Conservation (phyloP, 371 early-diverging fungal genomes). For the Apophysomyces variabilis region DNA sequence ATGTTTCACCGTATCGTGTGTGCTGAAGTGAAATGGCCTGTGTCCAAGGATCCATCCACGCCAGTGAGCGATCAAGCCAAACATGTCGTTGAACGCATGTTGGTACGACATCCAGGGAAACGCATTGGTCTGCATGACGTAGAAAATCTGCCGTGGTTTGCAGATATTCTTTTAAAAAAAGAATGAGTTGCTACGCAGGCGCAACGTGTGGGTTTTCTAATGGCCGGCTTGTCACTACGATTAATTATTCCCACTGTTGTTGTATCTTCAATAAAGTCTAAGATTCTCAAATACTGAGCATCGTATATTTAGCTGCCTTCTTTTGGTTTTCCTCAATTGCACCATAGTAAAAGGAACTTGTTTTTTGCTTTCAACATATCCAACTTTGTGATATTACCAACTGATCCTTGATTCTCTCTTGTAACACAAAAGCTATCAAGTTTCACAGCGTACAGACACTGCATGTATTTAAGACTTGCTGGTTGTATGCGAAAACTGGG, state of each 20-base stretch:
- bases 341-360: not conserved
- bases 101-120: constrained; percentile 44
- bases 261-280: not conserved
- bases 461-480: too few species aligned
- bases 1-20: constrained; percentile 53
- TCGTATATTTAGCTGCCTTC: too few species aligned
- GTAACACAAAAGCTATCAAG: too few species aligned
- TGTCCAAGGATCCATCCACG: constrained; percentile 15
- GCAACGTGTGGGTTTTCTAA: too few species aligned
- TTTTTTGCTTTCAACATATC: too few species aligned
- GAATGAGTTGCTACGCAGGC: too few species aligned
- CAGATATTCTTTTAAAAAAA: not conserved
- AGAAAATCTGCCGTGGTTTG: constrained; percentile 42
- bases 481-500: too few species aligned
- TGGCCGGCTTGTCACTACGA: too few species aligned
- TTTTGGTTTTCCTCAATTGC: not conserved
- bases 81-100: constrained; percentile 39
- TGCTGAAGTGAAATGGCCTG: constrained; percentile 52
- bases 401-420: too few species aligned
- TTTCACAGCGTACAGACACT: too few species aligned
- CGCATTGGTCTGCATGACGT: constrained; percentile 41
- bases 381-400: too few species aligned
- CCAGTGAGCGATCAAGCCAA: constrained; percentile 36
- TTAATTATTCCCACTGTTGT: not conserved
- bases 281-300: too few species aligned